Percentiles rank a stretch among this genome's conserved stretches.
Conservation (phyloP, 495 filamentous ascomycete species). For the Lasiosphaeria miniovina region DNA sequence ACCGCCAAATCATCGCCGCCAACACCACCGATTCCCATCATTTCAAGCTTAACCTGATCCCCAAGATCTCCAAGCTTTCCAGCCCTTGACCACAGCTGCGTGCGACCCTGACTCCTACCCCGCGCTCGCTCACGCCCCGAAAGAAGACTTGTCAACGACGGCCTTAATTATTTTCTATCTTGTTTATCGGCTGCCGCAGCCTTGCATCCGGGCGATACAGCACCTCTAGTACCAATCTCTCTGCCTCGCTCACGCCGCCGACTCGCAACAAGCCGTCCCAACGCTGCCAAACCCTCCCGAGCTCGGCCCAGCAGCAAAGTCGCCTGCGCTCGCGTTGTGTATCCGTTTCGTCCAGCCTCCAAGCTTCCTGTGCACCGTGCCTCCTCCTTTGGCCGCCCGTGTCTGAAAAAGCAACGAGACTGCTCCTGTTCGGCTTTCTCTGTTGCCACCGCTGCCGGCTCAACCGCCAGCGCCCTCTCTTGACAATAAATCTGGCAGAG, state of each 20-base stretch:
- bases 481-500: slow-evolving; percentile 25
- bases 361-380: neutral
- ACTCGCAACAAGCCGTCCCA: no score
- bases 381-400: neutral
- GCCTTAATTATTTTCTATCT: slow-evolving; percentile 1
- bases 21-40: slow-evolving; percentile 22
- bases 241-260: no score
- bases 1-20: slow-evolving; percentile 21
- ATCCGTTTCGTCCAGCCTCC: neutral
- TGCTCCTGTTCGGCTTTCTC: slow-evolving; percentile 11
- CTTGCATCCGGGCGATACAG: neutral
- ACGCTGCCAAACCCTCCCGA: no score
- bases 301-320: no score
- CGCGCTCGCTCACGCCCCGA: slow-evolving; percentile 1
- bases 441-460: slow-evolving; percentile 11
- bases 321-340: neutral
- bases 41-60: slow-evolving; percentile 27
- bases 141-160: neutral
- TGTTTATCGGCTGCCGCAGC: slow-evolving; percentile 9
- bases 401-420: neutral
- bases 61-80: slow-evolving; percentile 20
- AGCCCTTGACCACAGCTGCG: slow-evolving; percentile 10
- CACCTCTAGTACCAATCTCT: neutral
- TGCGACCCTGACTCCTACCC: slow-evolving; percentile 2
- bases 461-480: slow-evolving; percentile 19